These are phyloP conservation scores for Aspergillus cavernicola DNA, from an alignment of 495 filamentous ascomycete genomes.

Conservation along the genomic window DNA sequence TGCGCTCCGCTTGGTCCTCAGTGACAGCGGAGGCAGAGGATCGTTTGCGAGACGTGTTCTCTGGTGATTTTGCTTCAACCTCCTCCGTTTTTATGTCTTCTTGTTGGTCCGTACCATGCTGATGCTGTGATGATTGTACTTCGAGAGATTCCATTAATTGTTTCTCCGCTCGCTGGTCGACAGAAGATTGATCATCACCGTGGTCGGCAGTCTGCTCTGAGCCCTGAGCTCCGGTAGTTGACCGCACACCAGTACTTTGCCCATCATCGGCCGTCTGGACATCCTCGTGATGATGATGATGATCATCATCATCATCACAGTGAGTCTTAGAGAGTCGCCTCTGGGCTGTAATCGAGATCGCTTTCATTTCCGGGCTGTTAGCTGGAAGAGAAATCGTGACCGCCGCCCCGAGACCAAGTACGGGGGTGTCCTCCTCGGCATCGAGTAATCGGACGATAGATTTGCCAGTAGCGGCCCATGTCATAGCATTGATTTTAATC, in stretches of 20 bases:
- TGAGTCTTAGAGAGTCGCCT: slow-evolving; percentile 14
- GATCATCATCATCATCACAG: slow-evolving; percentile 10
- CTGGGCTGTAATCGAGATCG: slow-evolving; percentile 12
- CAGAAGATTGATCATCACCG: slow-evolving; percentile 36
- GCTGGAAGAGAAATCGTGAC: slow-evolving; percentile 38
- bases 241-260: slow-evolving; percentile 6
- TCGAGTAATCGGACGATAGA: slow-evolving; percentile 50
- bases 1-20: slow-evolving; percentile 51
- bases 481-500: slow-evolving; percentile 32
- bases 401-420: slow-evolving; percentile 32
- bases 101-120: slow-evolving; percentile 19
- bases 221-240: slow-evolving; percentile 14
- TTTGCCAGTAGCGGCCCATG: slow-evolving; percentile 54
- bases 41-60: slow-evolving; percentile 38
- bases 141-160: slow-evolving; percentile 42
- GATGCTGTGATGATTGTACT: slow-evolving; percentile 27
- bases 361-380: slow-evolving; percentile 17
- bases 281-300: slow-evolving; percentile 17
- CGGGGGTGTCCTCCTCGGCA: slow-evolving; percentile 38
- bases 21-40: slow-evolving; percentile 49
- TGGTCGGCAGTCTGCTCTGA: slow-evolving; percentile 16
- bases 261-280: slow-evolving; percentile 11
- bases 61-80: slow-evolving; percentile 28
- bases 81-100: slow-evolving; percentile 28
- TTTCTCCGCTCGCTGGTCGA: slow-evolving; percentile 41